Evolutionary conservation across 1,284 basidiomycete genomes (phyloP), one percentile per base, ranked within the genome.

Genomic region (Rhizopogon parksii): DNA sequence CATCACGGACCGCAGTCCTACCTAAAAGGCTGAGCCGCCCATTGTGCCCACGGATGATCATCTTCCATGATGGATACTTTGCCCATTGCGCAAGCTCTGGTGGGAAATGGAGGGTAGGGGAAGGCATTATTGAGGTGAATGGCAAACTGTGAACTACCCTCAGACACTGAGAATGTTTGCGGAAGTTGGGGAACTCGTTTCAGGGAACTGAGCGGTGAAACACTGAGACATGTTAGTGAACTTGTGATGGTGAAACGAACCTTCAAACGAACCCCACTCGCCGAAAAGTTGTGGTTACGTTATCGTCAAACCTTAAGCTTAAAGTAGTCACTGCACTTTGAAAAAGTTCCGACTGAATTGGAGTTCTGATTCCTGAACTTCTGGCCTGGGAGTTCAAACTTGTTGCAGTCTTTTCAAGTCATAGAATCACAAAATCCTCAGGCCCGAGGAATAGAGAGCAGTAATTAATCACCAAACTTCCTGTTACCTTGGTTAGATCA

Each of bases 61-160:
- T 73, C 46, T 88, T 4, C 74, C 73, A 63, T 90, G 88, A 2
- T 86, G 69, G 59, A 88, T 76, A 30, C 15, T 1, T 27, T 9
- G 21, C 9, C 52, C 86, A 78, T 57, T 74, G 71, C 7, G 85
- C 82, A 36, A 88, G 72, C 56, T 86, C 82, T 9, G 73, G 70
- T 6, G 85, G 15, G 82, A 77, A 24, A 24, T 24, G 21, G 21
- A 24, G 21, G 21, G 21, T 24, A 24, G 9, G 76, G 68, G 59
- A 90, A 87, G 37, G 85, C 66, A 24, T 21, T 65, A 58, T 78
- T 71, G n/a, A 88, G 68, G 61, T 88, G 80, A 37, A 73, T 67
- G 25, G 75, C 64, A 24, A 24, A 24, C 4, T 24, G 21, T 24
- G 21, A 24, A 24, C 55, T 51, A 8, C 40, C 35, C 5, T 51